Conservation (phyloP, 176 grass and related monocot species). For the Musa beccarii region DNA sequence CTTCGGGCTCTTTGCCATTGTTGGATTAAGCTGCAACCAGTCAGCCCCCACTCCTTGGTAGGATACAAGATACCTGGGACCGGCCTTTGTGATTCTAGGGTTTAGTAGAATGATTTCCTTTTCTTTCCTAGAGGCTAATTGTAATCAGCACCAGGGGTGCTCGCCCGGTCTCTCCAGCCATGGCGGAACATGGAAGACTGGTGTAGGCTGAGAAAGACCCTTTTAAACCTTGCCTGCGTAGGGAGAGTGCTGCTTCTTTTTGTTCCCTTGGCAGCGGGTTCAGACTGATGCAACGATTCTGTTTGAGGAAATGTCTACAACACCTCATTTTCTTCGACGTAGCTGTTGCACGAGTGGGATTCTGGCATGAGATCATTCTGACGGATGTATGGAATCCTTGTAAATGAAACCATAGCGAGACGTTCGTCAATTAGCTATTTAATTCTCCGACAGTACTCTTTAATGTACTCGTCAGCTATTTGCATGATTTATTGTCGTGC, state of each 20-base stretch:
- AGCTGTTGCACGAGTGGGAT: too few species aligned
- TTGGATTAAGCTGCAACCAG: background rate
- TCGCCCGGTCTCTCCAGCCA: background rate
- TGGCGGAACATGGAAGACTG: background rate
- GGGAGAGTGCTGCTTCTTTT: constrained; percentile 17
- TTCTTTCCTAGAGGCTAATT: constrained; percentile 18
- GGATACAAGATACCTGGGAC: background rate
- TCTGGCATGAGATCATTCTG: too few species aligned
- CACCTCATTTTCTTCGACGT: too few species aligned
- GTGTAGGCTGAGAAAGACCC: constrained; percentile 25
- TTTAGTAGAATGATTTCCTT: constrained; percentile 46
- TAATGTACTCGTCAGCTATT: too few species aligned
- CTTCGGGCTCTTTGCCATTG: background rate
- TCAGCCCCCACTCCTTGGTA: background rate
- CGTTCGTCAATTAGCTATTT: too few species aligned
- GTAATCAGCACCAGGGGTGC: constrained; percentile 25
- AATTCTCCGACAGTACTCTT: too few species aligned
- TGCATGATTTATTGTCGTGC: too few species aligned
- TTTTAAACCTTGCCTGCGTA: constrained; percentile 26
- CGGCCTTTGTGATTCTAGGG: background rate
- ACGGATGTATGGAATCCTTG: too few species aligned
- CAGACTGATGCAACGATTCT: background rate
- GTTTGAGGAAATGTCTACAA: too few species aligned
- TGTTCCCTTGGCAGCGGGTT: background rate
- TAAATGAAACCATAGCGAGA: too few species aligned